Base-by-base conservation (phyloP, 257 asterid genomes). In the Rubia yunnanensis region DNA sequence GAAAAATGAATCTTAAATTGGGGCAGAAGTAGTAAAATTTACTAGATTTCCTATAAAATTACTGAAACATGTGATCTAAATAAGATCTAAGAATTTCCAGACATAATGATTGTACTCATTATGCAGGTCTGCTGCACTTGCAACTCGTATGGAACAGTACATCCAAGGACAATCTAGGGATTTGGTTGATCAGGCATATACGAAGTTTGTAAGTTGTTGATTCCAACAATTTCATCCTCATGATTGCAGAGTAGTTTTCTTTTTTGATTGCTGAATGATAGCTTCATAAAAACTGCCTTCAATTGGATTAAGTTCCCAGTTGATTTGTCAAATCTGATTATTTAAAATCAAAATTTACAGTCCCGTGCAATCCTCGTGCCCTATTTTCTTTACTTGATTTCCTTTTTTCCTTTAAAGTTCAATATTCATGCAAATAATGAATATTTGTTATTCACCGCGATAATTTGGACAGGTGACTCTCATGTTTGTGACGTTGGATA, bases 71-170 rank as follows among this genome's bases (percentile, higher is more conserved):
- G n/a, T n/a, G n/a, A n/a, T n/a, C n/a, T n/a, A n/a, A n/a, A n/a
- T n/a, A n/a, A n/a, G n/a, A n/a, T n/a, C n/a, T n/a, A n/a, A n/a
- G n/a, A n/a, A n/a, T n/a, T n/a, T n/a, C n/a, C n/a, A n/a, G n/a
- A n/a, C n/a, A n/a, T n/a, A n/a, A n/a, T n/a, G n/a, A n/a, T n/a
- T n/a, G n/a, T n/a, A n/a, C n/a, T n/a, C 34, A 60, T 57, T 56
- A 31, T 56, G 68, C 74, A 94, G 99, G 77, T 94, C 89, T 78
- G 92, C 96, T 58, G 78, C 80, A 71, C 95, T 90, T 74, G 99
- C 97, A 31, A 83, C 96, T 67, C 97, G 97, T 71, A 94, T 94
- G 99, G 99, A 94, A 85, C 99, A 89, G 81, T 94, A 88, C 81
- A 88, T 89, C 72, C 97, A 94, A 76, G 99, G 99, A 63, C 94